Conservation (phyloP, 345 rosid species). For the Salix viminalis region DNA sequence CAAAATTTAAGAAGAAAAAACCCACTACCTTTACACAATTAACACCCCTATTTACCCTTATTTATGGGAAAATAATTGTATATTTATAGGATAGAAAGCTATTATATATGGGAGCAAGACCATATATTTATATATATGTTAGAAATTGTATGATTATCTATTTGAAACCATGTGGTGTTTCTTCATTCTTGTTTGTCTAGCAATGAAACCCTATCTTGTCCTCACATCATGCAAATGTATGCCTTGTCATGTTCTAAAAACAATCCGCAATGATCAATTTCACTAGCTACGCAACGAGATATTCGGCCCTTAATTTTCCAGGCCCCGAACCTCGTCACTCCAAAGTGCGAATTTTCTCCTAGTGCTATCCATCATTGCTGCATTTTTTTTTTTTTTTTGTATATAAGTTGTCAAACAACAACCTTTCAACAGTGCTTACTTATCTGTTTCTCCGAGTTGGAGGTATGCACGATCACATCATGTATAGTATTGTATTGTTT, state of each 20-base stretch:
- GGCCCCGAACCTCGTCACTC: not conserved
- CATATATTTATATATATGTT: too few relatives aligned
- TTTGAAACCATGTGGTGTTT: not conserved
- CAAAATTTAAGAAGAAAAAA: too few relatives aligned
- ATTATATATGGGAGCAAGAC: too few relatives aligned
- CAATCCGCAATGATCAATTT: not conserved
- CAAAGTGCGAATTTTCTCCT: not conserved
- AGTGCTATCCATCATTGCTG: not conserved
- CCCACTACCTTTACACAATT: too few relatives aligned
- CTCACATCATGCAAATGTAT: not conserved
- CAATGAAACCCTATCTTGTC: not conserved
- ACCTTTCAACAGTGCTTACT: not conserved
- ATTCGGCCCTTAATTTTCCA: not conserved
- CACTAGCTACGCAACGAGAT: too few relatives aligned
- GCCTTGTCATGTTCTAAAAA: not conserved
- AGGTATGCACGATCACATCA: slow-evolving; percentile 27
- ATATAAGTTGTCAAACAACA: not conserved
- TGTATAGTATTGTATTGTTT: not conserved
- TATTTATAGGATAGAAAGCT: too few relatives aligned
- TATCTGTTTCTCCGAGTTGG: not conserved
- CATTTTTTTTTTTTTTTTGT: not conserved
- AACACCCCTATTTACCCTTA: too few relatives aligned
- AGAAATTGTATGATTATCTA: not conserved
- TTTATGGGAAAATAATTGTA: too few relatives aligned
- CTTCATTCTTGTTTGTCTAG: not conserved